These are phyloP conservation scores for Aurantiochytrium sp. DNA, from an alignment of 108 stramenopile species.

Conservation along the genomic window DNA sequence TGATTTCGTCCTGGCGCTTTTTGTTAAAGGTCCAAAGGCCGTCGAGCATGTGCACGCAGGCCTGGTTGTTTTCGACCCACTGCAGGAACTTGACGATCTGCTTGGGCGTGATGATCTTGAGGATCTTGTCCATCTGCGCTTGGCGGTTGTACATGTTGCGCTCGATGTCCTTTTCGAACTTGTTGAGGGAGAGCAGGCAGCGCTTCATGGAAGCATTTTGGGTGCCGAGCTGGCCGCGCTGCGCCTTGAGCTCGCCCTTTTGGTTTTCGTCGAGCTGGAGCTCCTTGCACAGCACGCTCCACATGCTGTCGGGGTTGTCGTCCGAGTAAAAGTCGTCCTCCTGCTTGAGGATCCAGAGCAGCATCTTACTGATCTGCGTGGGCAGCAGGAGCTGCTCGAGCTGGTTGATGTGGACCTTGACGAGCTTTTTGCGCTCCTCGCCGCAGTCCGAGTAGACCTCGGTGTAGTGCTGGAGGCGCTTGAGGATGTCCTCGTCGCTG, in stretches of 20 bases:
- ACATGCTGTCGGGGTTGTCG: constrained; percentile 13
- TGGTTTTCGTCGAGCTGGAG: constrained; percentile 13
- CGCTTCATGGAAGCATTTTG: constrained; percentile 6
- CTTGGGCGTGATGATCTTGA: not conserved
- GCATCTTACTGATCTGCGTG: constrained; percentile 25
- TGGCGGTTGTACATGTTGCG: not conserved
- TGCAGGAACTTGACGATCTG: constrained; percentile 22
- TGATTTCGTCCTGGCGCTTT: not conserved
- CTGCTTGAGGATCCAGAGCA: constrained; percentile 20
- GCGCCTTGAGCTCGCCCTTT: not conserved
- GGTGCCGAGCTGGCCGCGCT: constrained; percentile 4
- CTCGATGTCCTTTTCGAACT: constrained; percentile 18
- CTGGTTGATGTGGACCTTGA: constrained; percentile 31
- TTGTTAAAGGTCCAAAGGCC: constrained; percentile 29
- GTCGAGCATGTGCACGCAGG: constrained; percentile 21
- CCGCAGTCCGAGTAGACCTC: constrained; percentile 15
- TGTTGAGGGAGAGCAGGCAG: not conserved
- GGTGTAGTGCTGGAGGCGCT: constrained; percentile 6
- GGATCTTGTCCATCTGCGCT: not conserved
- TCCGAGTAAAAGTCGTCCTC: constrained; percentile 4
- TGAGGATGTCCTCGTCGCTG: not conserved
- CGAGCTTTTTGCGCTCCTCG: constrained; percentile 20
- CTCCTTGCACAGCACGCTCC: constrained; percentile 6
- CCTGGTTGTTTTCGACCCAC: constrained; percentile 18
- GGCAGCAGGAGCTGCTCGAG: constrained; percentile 24